phyloP scores from a whole-genome alignment of 768 basidiomycete species.

The Calocera cornea region DNA sequence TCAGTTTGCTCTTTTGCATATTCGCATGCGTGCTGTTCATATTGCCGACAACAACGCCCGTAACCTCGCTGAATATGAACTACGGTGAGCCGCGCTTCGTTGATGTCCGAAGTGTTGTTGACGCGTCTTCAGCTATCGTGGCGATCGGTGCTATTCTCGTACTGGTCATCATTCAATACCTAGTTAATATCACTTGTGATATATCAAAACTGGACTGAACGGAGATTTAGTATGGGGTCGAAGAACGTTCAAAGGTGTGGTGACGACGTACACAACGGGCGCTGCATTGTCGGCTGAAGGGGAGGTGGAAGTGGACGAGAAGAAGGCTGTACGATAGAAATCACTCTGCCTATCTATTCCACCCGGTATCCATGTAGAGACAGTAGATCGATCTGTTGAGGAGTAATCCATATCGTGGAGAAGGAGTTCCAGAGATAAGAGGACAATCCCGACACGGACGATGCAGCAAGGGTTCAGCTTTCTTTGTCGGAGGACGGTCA shows the following conservation, averaged over 20 bases:
- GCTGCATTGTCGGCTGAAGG: background rate
- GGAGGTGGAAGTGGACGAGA: background rate
- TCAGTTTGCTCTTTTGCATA: slow-evolving; percentile 35
- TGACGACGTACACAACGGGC: background rate
- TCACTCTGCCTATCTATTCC: too few relatives aligned
- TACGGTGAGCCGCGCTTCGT: slow-evolving; percentile 21
- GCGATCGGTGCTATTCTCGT: slow-evolving; percentile 36
- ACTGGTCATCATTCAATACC: slow-evolving; percentile 26
- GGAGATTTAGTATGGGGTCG: background rate
- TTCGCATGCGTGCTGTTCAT: slow-evolving; percentile 45
- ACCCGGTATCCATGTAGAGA: too few relatives aligned
- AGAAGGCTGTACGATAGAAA: background rate
- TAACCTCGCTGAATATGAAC: slow-evolving; percentile 41
- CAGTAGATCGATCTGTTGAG: too few relatives aligned
- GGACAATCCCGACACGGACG: too few relatives aligned
- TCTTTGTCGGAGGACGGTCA: background rate
- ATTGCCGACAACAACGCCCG: slow-evolving; percentile 41
- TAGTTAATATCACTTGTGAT: background rate
- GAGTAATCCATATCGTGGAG: too few relatives aligned
- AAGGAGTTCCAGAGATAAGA: too few relatives aligned
- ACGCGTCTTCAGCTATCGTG: slow-evolving; percentile 25
- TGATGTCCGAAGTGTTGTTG: background rate
- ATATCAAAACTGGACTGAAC: background rate
- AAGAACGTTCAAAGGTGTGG: background rate
- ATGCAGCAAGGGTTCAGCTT: background rate